Evolutionary conservation across 805 yeast species (phyloP), one percentile per base, ranked within the genome.

Genomic region (Helenozyma rhizophorensis): DNA sequence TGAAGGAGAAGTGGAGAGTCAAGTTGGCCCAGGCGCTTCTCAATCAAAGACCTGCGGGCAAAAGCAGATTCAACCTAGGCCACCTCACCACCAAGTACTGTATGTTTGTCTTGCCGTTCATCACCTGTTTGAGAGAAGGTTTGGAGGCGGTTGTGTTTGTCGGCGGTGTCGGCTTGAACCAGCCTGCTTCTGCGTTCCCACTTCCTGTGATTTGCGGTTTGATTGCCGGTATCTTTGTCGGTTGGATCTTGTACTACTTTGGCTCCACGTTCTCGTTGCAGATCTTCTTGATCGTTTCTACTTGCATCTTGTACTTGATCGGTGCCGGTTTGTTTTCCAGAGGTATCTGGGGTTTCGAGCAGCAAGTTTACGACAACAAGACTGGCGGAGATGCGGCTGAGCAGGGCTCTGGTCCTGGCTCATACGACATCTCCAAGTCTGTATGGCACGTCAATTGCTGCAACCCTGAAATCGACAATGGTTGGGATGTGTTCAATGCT

Each of bases 371-470:
- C 70, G 71, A 75, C 58, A 48, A 65, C 39, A 53, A 67, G 33
- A 77, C 93, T 22, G 97, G 97, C 57, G 95, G 96, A 65, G 97
- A 90, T 65, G 96, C 94, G 15, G 74, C 95, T 22, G 97, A 90
- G 62, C 65, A 70, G 48, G 97, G 97, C 50, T 71, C 80, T 33
- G 97, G 97, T 46, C 89, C 95, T 25, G 97, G 97, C 55, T 81
- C 97, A 17, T 90, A 90, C 63, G 81, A 90, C 60, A 76, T 90
- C 51, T 53, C 68, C 29, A 74, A 73, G 52, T 63, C 83, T 10
- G 96, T 90, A 18, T 90, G 96, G 89, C 97, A 90, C 65, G 93
- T 90, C 41, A 88, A 90, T 72, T 90, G 97, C 68, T 90, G 97
- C 69, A 88, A 89, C 63, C 97, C 97, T 23, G 90, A 83, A 60